Evolutionary conservation across 208 protist genomes (phyloP), one percentile per base, ranked within the genome.

Genomic region (Endotrypanum monterogeii): DNA sequence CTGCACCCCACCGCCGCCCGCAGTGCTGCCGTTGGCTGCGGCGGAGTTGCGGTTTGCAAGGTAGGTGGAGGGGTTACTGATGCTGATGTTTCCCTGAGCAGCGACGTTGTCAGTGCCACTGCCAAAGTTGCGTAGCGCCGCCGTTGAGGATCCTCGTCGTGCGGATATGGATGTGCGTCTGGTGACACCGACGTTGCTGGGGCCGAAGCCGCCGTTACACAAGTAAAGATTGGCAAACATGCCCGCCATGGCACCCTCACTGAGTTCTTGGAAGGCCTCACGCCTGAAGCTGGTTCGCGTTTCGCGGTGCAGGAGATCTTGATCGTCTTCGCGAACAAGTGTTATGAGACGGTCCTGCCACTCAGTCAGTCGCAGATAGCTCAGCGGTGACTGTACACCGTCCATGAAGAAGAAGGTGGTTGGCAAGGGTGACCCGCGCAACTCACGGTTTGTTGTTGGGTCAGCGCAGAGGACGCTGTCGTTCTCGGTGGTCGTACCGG

Each of bases 291-390:
- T 41, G n/a, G 65, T 41, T 35, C 85, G 82, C 20, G 62, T 20
- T 8, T 87, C 85, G 50, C 63, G 73, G 58, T 71, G 57, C 57
- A 83, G 74, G 51, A 87, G 77, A 14, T 79, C 77, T 69, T 76
- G 75, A 67, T 89, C 80, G 8, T 72, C 80, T 16, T 78, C 68
- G 20, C 68, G 57, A 60, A 73, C 66, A 63, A 91, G 78, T 0
- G 84, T 70, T 6, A 70, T 37, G 8, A 89, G 63, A 20, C 79
- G 74, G 56, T 91, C 82, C 73, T 91, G 87, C 87, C 87, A 91
- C 16, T 74, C 71, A 14, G 87, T 79, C 35, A 89, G 66, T 16
- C 84, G 76, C 16, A 91, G 60, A 71, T 84, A 76, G 58, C 75
- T 72, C 16, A 82, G 46, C 18, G 83, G 82, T 12, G 70, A 72